Percentiles rank a stretch among this genome's conserved stretches.
These are phyloP conservation scores for Epichloe hybrida DNA, from an alignment of 2,329 filamentous ascomycete genomes.

Conservation along the genomic window DNA sequence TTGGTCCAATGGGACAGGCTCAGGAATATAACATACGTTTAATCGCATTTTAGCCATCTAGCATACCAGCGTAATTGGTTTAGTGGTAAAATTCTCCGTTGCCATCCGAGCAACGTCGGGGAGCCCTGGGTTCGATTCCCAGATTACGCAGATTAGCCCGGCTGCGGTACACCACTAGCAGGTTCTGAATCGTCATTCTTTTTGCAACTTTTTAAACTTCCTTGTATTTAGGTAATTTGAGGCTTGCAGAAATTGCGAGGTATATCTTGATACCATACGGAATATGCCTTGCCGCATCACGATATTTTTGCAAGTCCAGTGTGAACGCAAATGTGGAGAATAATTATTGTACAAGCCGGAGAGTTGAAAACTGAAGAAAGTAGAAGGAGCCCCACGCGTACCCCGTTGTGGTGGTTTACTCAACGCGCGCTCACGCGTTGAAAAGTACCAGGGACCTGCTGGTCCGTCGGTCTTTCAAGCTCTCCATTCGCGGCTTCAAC, in stretches of 20 bases:
- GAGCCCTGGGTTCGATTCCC: slow-evolving; percentile 23
- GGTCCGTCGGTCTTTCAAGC: background rate
- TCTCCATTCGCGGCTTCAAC: background rate
- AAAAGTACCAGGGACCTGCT: background rate
- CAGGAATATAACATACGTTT: too few relatives aligned
- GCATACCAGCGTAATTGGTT: slow-evolving; percentile 17
- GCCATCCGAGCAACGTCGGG: slow-evolving; percentile 18
- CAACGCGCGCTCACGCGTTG: background rate
- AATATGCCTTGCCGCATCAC: too few relatives aligned
- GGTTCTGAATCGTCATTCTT: accelerated
- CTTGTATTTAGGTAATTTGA: too few relatives aligned
- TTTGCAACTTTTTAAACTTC: too few relatives aligned
- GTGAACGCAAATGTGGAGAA: background rate
- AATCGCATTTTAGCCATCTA: too few relatives aligned
- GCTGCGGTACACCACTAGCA: accelerated
- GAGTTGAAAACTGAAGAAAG: background rate
- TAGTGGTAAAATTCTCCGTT: slow-evolving; percentile 24
- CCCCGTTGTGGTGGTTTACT: too few relatives aligned
- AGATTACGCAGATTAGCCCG: slow-evolving; percentile 14
- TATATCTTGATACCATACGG: too few relatives aligned
- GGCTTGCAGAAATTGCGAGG: too few relatives aligned
- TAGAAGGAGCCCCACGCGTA: background rate
- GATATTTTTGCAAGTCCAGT: too few relatives aligned
- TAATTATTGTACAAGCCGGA: background rate
- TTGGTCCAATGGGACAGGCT: too few relatives aligned